Evolutionary conservation across 495 filamentous ascomycete species (phyloP).

Genomic region (Clohesyomyces aquaticus): DNA sequence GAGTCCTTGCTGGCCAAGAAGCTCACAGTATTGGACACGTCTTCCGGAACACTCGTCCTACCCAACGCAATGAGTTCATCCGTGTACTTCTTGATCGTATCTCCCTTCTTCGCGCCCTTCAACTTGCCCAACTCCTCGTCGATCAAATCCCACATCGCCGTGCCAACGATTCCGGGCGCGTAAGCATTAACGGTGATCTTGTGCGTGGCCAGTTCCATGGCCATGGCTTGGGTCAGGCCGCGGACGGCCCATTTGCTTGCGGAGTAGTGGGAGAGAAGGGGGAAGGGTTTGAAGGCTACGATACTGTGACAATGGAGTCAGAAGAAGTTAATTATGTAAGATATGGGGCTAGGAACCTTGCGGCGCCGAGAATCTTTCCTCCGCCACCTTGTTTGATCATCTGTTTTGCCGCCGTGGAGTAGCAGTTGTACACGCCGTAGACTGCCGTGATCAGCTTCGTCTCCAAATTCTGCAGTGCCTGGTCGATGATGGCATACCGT

Average conservation of each 20-base stretch:
- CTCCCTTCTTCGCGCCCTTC: conserved; percentile 54
- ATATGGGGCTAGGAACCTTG: neutral
- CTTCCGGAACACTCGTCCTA: conserved; percentile 58
- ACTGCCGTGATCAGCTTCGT: conserved; percentile 35
- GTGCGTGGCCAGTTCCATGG: conserved; percentile 59
- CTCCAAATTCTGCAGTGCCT: too few species aligned
- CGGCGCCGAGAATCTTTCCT: conserved; percentile 57
- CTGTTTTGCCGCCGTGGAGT: conserved; percentile 57
- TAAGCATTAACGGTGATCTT: conserved; percentile 67
- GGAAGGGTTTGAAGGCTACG: conserved; percentile 59
- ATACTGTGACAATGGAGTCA: conserved; percentile 53
- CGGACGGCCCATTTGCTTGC: conserved; percentile 64
- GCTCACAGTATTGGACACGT: conserved; percentile 61
- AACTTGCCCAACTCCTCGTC: conserved; percentile 56
- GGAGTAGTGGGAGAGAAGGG: conserved; percentile 58
- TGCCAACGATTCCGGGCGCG: conserved; percentile 65
- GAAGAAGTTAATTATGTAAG: neutral
- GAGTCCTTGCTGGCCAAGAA: conserved; percentile 59
- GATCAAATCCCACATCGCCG: conserved; percentile 64
- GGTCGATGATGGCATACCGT: conserved; percentile 41
- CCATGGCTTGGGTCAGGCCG: conserved; percentile 61
- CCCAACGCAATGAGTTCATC: conserved; percentile 56
- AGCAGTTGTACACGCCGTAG: conserved; percentile 62
- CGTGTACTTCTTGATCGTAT: conserved; percentile 54
- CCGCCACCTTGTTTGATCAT: conserved; percentile 55